Conservation (phyloP, 768 basidiomycete species). For the Mrakia hoshinonis region DNA sequence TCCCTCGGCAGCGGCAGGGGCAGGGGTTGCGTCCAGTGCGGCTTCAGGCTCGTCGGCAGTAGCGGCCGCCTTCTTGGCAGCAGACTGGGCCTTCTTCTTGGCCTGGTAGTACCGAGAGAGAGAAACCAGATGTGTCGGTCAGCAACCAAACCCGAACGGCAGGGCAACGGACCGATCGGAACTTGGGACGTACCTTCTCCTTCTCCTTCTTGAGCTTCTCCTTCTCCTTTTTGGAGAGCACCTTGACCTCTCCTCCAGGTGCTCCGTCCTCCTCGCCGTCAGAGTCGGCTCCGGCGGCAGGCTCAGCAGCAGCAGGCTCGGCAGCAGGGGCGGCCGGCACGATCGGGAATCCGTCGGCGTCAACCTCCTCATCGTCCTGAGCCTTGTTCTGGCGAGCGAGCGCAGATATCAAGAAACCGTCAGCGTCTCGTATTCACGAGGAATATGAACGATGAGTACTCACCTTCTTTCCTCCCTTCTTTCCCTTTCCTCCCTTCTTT, state of each 20-base stretch:
- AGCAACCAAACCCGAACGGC: slow-evolving; percentile 11
- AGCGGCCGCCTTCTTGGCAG: slow-evolving; percentile 56
- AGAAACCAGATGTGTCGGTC: background rate
- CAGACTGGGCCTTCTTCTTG: slow-evolving; percentile 89
- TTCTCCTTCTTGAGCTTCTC: slow-evolving; percentile 91
- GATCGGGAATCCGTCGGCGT: slow-evolving; percentile 32
- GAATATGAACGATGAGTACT: slow-evolving; percentile 41
- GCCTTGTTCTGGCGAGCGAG: slow-evolving; percentile 36
- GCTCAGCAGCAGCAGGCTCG: slow-evolving; percentile 28
- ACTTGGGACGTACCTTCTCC: slow-evolving; percentile 59
- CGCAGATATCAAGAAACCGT: background rate
- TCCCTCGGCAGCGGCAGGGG: slow-evolving; percentile 19
- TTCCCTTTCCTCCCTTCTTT: slow-evolving; percentile 50
- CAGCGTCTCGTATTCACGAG: background rate
- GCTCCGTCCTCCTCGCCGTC: slow-evolving; percentile 41
- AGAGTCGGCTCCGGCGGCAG: slow-evolving; percentile 34
- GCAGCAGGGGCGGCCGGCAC: slow-evolving; percentile 15
- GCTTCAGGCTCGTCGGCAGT: slow-evolving; percentile 24
- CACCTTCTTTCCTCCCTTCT: slow-evolving; percentile 44
- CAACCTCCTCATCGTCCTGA: slow-evolving; percentile 41
- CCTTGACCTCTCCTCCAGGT: slow-evolving; percentile 48
- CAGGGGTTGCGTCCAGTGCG: background rate
- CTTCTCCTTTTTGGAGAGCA: slow-evolving; percentile 92
- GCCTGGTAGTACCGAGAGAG: slow-evolving; percentile 48
- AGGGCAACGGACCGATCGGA: background rate